These are phyloP conservation scores for Fagus crenata DNA, from an alignment of 306 rosid species.

Conservation along the genomic window DNA sequence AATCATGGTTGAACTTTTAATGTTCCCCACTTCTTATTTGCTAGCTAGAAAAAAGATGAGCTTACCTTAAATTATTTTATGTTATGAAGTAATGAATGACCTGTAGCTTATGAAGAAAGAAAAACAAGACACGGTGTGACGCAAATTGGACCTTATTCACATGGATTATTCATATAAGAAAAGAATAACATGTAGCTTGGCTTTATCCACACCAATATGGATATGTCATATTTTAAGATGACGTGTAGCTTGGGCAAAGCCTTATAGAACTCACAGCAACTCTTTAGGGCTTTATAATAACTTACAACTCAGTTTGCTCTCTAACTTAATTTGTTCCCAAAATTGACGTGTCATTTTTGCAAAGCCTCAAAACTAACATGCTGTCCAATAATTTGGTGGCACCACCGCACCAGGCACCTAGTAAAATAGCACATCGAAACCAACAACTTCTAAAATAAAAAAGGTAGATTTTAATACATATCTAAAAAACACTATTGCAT, in stretches of 20 bases:
- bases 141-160: neutral
- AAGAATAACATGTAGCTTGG: slow-evolving; percentile 29
- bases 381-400: neutral
- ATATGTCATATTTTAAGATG: slow-evolving; percentile 16
- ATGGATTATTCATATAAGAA: neutral
- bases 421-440: neutral
- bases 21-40: neutral
- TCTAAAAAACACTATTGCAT: too few species aligned
- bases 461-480: too few species aligned
- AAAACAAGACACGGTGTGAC: neutral
- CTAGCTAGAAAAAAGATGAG: neutral
- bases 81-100: neutral
- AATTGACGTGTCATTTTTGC: slow-evolving; percentile 1
- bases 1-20: too few species aligned
- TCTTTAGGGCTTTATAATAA: slow-evolving; percentile 8
- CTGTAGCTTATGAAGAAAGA: neutral
- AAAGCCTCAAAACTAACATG: neutral
- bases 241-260: slow-evolving; percentile 18
- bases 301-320: too few species aligned
- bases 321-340: neutral
- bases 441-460: neutral
- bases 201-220: slow-evolving; percentile 38
- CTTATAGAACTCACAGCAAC: neutral
- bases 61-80: neutral
- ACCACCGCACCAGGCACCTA: neutral